These are phyloP conservation scores for Zea mays DNA, from an alignment of 176 grass and related monocot genomes.

Conservation along the genomic window Zm-B73-REFERENCE-NAM-5.0 NC_050097.1:233940001-233940500, in stretches of 20 bases:
- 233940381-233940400: too few relatives aligned
- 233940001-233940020: constrained; percentile 52
- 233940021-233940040: constrained; percentile 95
- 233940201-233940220: too few relatives aligned
- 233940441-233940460: too few relatives aligned
- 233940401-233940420: too few relatives aligned
- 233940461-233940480: constrained; percentile 26
- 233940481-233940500: constrained; percentile 26
- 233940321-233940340: constrained; percentile 16
- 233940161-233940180: too few relatives aligned
- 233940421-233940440: too few relatives aligned
- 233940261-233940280: background rate
- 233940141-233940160: too few relatives aligned
- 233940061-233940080: constrained; percentile 88
- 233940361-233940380: too few relatives aligned
- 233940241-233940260: too few relatives aligned
- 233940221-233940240: too few relatives aligned
- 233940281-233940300: constrained; percentile 1
- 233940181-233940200: too few relatives aligned
- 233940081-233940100: constrained; percentile 72
- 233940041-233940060: constrained; percentile 96
- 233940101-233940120: constrained; percentile 33
- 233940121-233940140: too few relatives aligned
- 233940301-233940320: background rate
- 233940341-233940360: constrained; percentile 16